Percentiles rank a stretch among this genome's conserved stretches.
These are phyloP conservation scores for Solanum pinnatisectum DNA, from an alignment of 257 asterid species.

Conservation along the genomic window DNA sequence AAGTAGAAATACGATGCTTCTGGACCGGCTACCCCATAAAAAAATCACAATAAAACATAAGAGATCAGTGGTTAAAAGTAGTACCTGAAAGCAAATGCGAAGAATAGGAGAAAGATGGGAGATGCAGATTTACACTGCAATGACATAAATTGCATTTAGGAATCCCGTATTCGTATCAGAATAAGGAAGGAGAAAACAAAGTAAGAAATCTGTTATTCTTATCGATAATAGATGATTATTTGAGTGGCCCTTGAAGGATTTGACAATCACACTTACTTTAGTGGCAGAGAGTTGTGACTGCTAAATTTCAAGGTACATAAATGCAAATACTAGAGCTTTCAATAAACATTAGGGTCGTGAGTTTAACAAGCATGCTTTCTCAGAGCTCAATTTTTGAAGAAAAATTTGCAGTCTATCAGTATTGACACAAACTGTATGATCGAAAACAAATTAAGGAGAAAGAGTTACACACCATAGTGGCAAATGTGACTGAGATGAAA, in stretches of 20 bases:
- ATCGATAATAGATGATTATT: neutral
- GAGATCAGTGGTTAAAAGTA: neutral
- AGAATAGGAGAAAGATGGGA: conserved; percentile 92
- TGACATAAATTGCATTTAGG: neutral
- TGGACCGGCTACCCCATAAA: neutral
- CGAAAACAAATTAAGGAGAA: neutral
- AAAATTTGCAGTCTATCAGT: neutral
- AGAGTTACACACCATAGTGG: conserved; percentile 77
- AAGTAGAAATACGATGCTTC: neutral
- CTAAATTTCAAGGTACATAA: neutral
- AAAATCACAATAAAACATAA: neutral
- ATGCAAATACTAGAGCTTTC: neutral
- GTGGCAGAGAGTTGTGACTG: neutral
- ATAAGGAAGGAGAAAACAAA: neutral
- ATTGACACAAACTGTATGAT: neutral
- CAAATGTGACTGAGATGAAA: conserved; percentile 97
- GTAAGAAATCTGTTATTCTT: neutral
- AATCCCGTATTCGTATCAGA: neutral
- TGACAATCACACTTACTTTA: neutral
- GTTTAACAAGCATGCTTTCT: neutral
- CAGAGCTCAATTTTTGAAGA: neutral
- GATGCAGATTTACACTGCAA: conserved; percentile 98
- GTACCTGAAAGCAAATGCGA: conserved; percentile 98
- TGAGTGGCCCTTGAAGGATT: neutral
- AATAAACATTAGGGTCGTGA: neutral